phyloP scores from a whole-genome alignment of 805 yeast genomes.

The Vanderwaltozyma tropicalis region DNA sequence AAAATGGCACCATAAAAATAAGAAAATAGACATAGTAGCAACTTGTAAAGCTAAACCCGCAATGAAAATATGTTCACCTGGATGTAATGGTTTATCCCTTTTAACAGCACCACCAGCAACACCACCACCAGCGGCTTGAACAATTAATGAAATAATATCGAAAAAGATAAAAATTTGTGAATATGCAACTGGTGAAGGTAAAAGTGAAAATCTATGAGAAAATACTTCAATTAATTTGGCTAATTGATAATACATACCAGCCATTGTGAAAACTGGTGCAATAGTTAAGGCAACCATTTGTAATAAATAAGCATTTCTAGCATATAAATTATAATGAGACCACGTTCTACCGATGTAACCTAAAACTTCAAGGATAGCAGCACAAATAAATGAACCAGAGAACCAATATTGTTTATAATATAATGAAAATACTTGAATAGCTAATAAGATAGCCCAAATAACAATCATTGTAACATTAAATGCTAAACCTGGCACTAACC shows the following conservation, averaged over 20 bases:
- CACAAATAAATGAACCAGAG: slow-evolving; percentile 44
- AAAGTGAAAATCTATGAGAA: slow-evolving; percentile 41
- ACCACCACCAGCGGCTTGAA: slow-evolving; percentile 77
- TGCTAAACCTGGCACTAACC: slow-evolving; percentile 40
- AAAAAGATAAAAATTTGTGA: slow-evolving; percentile 54
- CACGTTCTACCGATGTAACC: slow-evolving; percentile 59
- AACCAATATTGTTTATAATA: slow-evolving; percentile 58
- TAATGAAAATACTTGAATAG: slow-evolving; percentile 36
- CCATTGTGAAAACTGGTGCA: slow-evolving; percentile 80
- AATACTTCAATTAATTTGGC: slow-evolving; percentile 57
- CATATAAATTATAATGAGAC: slow-evolving; percentile 31
- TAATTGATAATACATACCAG: slow-evolving; percentile 64
- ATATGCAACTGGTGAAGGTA: slow-evolving; percentile 28
- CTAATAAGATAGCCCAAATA: slow-evolving; percentile 41
- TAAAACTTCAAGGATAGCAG: slow-evolving; percentile 48
- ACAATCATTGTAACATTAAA: slow-evolving; percentile 52
- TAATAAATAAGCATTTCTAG: slow-evolving; percentile 38
- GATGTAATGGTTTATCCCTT: slow-evolving; percentile 13
- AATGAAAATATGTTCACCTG: slow-evolving; percentile 42
- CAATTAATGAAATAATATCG: slow-evolving; percentile 51
- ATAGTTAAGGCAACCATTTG: slow-evolving; percentile 64
- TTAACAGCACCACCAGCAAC: slow-evolving; percentile 43
- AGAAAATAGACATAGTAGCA: slow-evolving; percentile 52
- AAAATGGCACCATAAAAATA: slow-evolving; percentile 40
- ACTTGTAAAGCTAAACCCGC: slow-evolving; percentile 77